Base-by-base conservation (phyloP, 73 alveolate species). In the Paramecium primaurelia region DNA sequence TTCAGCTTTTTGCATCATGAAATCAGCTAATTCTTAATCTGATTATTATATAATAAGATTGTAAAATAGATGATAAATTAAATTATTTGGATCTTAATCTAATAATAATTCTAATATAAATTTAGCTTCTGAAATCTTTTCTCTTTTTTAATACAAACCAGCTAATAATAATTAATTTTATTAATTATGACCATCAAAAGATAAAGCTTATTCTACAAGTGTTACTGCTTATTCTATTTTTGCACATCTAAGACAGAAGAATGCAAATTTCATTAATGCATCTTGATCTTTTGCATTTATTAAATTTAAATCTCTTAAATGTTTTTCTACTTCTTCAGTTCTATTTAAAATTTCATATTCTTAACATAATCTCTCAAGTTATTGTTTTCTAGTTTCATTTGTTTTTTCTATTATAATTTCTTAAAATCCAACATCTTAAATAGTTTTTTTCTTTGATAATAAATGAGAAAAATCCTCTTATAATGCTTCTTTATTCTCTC, bases 301-400 rank as follows among this genome's bases (percentile, higher is more conserved):
- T 47, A 91, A 51, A 36, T 96, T 77, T 84, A 97, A 89, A 51
- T 96, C 95, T 58, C 94, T 92, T 80, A 93, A 92, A 88, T 93
- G 95, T 80, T 94, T 93, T 69, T 94, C 97, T 32, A 99, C 99
- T 51, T 94, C 96, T 1, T 95, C 94, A 40, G 92, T 83, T 71
- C 94, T 92, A 86, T 94, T 92, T 77, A 93, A 90, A 77, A 96
- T 94, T 94, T 98, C 99, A 92, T 97, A 95, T 88, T 98, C 99
- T 71, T 90, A 77, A 68, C 98, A 93, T 49, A 98, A 93, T 95
- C 99, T 97, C 59, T 91, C 84, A 34, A 93, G 92, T 83, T 98
- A 88, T 51, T 96, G 96, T 69, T 96, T 96, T 59, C 86, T 95
- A 18, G 99, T 93, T 92, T 98, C 99, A 59, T 93, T 90, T 59